These are phyloP conservation scores for Capsella bursapastoris DNA, from an alignment of 345 rosid genomes.

Conservation along the genomic window DNA sequence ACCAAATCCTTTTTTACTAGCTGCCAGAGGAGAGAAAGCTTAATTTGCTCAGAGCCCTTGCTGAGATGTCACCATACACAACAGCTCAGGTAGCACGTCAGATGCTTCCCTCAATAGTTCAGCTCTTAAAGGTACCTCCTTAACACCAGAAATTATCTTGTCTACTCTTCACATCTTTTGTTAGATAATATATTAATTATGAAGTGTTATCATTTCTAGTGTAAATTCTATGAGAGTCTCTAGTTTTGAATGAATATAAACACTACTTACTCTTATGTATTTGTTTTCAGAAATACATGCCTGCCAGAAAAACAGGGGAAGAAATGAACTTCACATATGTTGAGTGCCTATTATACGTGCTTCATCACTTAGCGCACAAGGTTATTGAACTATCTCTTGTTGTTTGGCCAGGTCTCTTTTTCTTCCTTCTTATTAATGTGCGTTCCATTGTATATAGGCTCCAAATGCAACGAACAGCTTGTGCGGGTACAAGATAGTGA, in stretches of 20 bases:
- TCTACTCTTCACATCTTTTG: slow-evolving; percentile 2
- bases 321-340: slow-evolving; percentile 88
- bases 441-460: slow-evolving; percentile 54
- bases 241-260: slow-evolving; percentile 1
- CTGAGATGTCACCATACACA: slow-evolving; percentile 82
- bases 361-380: slow-evolving; percentile 91
- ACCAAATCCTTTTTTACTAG: slow-evolving; percentile 48
- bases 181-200: neutral
- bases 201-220: slow-evolving; percentile 1
- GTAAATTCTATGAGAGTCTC: slow-evolving; percentile 1
- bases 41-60: slow-evolving; percentile 81
- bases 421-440: slow-evolving; percentile 36
- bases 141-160: slow-evolving; percentile 5
- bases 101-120: slow-evolving; percentile 79
- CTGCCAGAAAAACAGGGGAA: slow-evolving; percentile 78
- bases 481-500: slow-evolving; percentile 95
- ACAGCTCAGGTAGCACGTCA: slow-evolving; percentile 82
- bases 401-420: neutral
- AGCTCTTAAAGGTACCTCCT: slow-evolving; percentile 68
- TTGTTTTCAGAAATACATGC: slow-evolving; percentile 80
- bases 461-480: slow-evolving; percentile 94
- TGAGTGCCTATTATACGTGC: slow-evolving; percentile 77
- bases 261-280: neutral
- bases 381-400: slow-evolving; percentile 42
- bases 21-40: slow-evolving; percentile 90